Base-by-base conservation (phyloP, 768 basidiomycete genomes). In the Peribolospora baueri region DNA sequence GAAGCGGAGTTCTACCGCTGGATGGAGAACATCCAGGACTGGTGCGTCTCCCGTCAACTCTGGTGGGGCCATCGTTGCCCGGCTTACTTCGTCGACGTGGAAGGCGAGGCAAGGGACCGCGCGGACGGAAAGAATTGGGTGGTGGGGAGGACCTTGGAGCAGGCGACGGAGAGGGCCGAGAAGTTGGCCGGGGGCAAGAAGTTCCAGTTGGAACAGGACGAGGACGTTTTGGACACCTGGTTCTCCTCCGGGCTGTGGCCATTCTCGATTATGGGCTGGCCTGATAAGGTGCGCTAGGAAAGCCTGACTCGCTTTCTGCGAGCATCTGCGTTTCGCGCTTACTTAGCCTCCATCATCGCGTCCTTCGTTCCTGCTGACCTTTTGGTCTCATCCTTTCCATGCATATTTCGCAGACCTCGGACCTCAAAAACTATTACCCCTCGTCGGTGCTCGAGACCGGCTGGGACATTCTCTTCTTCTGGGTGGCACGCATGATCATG, bases 391-490 rank as follows among this genome's bases (percentile, higher is more conserved):
- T 10, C 38, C 39, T 42, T 50, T 2, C 46, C 51, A 45, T 46
- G 14, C 14, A n/a, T n/a, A 47, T 48, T 50, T 42, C 48, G 25
- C 59, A 86, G 84, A 88, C 86, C 0, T 58, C 70, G 4, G 91
- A 97, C 65, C 61, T 85, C 46, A 67, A 78, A 59, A 71, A 72
- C 40, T 97, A 84, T 71, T 98, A 90, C 67, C 93, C 93, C 0
- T 70, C 84, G 2, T 76, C 79, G n/a, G 61, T 97, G 48, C 76
- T 97, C 40, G 93, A 97, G 70, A 98, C 93, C 0, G 93, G 93
- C 49, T 97, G 93, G 91, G 93, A 97, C 60, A 97, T 97, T 63
- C 68, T 98, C n/a, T 90, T 90, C 75, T 97, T 97, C 77, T 98
- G 93, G 93, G 91, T 97, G 5, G 90, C 93, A 11, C 82, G 93